A percentile compares a stretch with the other conserved stretches of the same genome.
These are phyloP conservation scores for Drechslerella dactyloides DNA, from an alignment of 2,329 filamentous ascomycete species.

Conservation along the genomic window DNA sequence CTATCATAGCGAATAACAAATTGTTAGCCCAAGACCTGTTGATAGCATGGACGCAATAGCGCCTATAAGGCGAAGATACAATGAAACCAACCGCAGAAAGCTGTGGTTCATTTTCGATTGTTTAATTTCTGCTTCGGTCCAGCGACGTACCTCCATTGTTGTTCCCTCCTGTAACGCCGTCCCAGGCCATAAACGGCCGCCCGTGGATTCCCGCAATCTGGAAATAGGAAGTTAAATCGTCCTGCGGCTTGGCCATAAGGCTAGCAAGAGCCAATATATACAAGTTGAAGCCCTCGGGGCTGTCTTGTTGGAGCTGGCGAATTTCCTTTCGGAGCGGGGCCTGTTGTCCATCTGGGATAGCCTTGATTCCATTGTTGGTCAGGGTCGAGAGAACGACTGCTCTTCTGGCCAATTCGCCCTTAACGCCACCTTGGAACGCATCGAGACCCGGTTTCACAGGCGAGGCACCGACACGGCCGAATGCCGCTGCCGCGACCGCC, in stretches of 20 bases:
- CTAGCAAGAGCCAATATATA: constrained; percentile 76
- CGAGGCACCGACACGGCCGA: constrained; percentile 31
- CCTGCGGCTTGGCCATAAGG: constrained; percentile 72
- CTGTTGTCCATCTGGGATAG: constrained; percentile 4
- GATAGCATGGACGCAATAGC: neutral
- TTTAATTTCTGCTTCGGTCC: too few relatives aligned
- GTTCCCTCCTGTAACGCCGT: constrained; percentile 38
- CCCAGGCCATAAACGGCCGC: constrained; percentile 47
- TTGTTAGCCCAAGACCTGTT: neutral
- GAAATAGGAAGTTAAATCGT: constrained; percentile 74
- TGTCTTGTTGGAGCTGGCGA: constrained; percentile 31
- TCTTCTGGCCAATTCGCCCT: constrained; percentile 40
- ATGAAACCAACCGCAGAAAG: too few relatives aligned
- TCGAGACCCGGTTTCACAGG: constrained; percentile 27
- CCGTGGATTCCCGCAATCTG: constrained; percentile 85
- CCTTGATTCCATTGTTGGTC: constrained; percentile 24
- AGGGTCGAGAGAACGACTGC: constrained; percentile 31
- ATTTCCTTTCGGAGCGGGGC: constrained; percentile 38
- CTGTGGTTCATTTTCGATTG: too few relatives aligned
- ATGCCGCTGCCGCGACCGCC: constrained; percentile 23
- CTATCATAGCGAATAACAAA: too few relatives aligned
- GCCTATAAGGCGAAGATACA: too few relatives aligned
- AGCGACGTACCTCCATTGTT: constrained; percentile 26
- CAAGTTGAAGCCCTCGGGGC: constrained; percentile 63
- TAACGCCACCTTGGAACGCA: constrained; percentile 23